Percentiles rank a stretch among this genome's conserved stretches.
Conservation (phyloP, 108 stramenopile species). For the Fragilaria crotonensis region DNA sequence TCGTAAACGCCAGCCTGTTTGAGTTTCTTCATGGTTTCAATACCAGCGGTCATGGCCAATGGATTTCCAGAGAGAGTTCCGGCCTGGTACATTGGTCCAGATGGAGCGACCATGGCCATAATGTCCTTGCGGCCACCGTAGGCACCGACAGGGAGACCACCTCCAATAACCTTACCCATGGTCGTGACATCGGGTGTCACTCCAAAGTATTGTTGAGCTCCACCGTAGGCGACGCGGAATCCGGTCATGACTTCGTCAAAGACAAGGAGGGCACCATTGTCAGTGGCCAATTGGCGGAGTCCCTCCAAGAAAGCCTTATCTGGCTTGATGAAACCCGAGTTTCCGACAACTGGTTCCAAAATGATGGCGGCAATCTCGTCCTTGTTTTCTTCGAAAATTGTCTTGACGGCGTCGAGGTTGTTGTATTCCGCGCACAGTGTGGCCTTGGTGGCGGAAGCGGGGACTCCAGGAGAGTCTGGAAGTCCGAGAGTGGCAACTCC, state of each 20-base stretch:
- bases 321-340: slow-evolving; percentile 98
- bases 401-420: slow-evolving; percentile 88
- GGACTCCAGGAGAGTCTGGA: slow-evolving; percentile 96
- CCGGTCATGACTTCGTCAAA: slow-evolving; percentile 99
- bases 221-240: slow-evolving; percentile 96
- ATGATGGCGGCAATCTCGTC: slow-evolving; percentile 93
- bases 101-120: slow-evolving; percentile 95
- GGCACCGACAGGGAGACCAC: slow-evolving; percentile 96
- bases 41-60: slow-evolving; percentile 97
- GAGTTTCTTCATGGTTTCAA: slow-evolving; percentile 95
- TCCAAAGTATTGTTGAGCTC: slow-evolving; percentile 95
- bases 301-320: slow-evolving; percentile 92
- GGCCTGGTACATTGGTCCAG: slow-evolving; percentile 99
- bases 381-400: slow-evolving; percentile 83
- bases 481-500: slow-evolving; percentile 96
- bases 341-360: slow-evolving; percentile 96
- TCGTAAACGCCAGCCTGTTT: slow-evolving; percentile 78
- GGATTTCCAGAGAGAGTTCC: slow-evolving; percentile 97
- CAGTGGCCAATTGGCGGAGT: slow-evolving; percentile 75
- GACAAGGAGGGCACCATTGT: slow-evolving; percentile 89
- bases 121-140: slow-evolving; percentile 97
- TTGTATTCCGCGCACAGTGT: slow-evolving; percentile 97
- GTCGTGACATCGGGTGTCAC: slow-evolving; percentile 97
- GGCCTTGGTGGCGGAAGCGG: slow-evolving; percentile 82
- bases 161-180: slow-evolving; percentile 99